phyloP scores from a whole-genome alignment of 345 rosid genomes.

The Salix udensis region DNA sequence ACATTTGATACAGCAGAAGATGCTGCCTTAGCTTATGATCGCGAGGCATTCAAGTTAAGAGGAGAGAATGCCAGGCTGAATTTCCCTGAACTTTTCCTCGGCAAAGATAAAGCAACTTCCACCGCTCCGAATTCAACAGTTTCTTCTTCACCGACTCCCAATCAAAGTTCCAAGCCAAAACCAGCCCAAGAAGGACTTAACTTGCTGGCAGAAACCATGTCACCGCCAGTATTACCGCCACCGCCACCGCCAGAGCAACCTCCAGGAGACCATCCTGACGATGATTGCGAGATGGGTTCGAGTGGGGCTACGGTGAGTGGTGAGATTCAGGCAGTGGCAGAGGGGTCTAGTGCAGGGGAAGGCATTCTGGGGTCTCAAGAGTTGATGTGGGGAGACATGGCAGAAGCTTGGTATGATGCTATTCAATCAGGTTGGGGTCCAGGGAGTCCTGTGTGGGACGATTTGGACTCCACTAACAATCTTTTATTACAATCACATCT shows the following conservation, averaged over 20 bases:
- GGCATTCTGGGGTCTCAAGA: conserved; percentile 40
- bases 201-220: conserved; percentile 17
- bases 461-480: conserved; percentile 53
- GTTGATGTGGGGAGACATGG: conserved; percentile 65
- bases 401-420: conserved; percentile 78
- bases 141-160: conserved; percentile 27
- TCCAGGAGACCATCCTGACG: conserved; percentile 29
- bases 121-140: conserved; percentile 27
- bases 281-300: conserved; percentile 37
- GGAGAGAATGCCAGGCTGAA: conserved; percentile 86
- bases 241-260: conserved; percentile 13
- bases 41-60: conserved; percentile 80
- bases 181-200: conserved; percentile 21
- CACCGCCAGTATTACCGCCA: background rate
- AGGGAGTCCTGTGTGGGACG: conserved; percentile 91
- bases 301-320: conserved; percentile 30
- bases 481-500: conserved; percentile 46
- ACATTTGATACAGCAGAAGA: conserved; percentile 92
- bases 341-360: conserved; percentile 23
- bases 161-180: conserved; percentile 19
- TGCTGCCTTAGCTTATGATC: conserved; percentile 88
- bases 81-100: conserved; percentile 75
- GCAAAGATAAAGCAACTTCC: conserved; percentile 41
- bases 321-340: conserved; percentile 23
- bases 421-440: conserved; percentile 88